phyloP scores from a whole-genome alignment of 2,329 filamentous ascomycete genomes.

The Chrysoporthe deuterocubensis region DNA sequence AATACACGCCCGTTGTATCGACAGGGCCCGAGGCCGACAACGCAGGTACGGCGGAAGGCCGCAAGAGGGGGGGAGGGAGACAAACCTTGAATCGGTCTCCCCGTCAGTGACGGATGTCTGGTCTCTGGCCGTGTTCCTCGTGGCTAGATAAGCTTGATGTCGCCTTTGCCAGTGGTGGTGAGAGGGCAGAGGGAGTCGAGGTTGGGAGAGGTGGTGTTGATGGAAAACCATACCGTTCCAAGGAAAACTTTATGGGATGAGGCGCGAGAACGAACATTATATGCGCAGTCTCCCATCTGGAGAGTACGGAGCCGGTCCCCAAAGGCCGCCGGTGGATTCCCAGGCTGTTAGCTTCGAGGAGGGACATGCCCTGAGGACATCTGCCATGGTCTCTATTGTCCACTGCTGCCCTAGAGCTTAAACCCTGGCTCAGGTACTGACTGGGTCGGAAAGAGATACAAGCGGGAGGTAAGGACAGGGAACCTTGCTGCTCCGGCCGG shows the following conservation, averaged over 20 bases:
- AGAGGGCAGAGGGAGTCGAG: neutral
- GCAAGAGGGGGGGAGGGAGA: neutral
- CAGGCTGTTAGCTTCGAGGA: conserved; percentile 4
- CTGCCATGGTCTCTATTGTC: conserved; percentile 8
- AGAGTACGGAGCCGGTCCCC: conserved; percentile 3
- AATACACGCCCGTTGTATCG: neutral
- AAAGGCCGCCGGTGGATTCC: conserved; percentile 8
- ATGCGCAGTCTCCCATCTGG: neutral
- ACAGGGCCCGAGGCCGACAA: neutral
- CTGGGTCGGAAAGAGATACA: conserved; percentile 8
- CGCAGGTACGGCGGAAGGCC: neutral
- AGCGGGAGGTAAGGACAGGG: conserved; percentile 1
- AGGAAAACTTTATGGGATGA: conserved; percentile 8
- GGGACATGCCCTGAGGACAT: conserved; percentile 4
- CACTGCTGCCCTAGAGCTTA: conserved; percentile 9
- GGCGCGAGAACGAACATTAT: conserved; percentile 11
- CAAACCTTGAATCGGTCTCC: neutral
- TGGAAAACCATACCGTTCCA: neutral
- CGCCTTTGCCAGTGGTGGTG: neutral
- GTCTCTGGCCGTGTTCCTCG: neutral
- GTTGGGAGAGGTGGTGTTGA: neutral
- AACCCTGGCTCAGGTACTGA: conserved; percentile 7
- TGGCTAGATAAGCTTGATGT: neutral
- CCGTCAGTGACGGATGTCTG: neutral
- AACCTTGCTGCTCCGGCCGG: neutral